A percentile compares a stretch with the other conserved stretches of the same genome.
Evolutionary conservation across 2,329 filamentous ascomycete species (phyloP).

Genomic region (Phyllosticta citribraziliensis): DNA sequence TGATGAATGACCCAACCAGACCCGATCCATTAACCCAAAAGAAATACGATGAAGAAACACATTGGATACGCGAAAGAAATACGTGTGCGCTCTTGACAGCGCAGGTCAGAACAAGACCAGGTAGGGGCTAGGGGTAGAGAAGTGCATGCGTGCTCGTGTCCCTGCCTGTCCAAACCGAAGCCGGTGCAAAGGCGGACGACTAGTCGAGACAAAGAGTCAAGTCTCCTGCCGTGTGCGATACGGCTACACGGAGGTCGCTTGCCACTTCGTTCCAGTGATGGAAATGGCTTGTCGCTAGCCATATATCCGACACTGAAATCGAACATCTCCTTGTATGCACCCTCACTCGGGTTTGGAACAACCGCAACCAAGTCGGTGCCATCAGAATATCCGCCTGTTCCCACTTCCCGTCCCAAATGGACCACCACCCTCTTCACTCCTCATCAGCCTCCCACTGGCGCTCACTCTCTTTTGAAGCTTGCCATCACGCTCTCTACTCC

Average conservation of each 20-base stretch:
- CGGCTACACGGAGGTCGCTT: neutral
- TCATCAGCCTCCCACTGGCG: constrained; percentile 32
- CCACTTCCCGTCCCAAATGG: constrained; percentile 9
- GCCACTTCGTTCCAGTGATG: neutral
- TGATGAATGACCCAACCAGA: neutral
- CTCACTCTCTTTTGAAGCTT: constrained; percentile 31
- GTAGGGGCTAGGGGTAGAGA: neutral
- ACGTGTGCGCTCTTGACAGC: neutral
- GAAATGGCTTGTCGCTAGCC: neutral
- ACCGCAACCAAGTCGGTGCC: neutral
- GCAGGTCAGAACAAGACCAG: neutral
- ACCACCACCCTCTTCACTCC: constrained; percentile 26
- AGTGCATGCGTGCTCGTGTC: neutral
- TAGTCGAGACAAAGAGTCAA: neutral
- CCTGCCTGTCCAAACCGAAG: no score
- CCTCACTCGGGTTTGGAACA: neutral
- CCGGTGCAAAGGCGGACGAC: neutral
- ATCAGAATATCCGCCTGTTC: constrained; percentile 14
- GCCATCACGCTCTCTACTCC: constrained; percentile 27
- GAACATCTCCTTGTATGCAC: neutral
- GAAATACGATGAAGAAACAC: neutral
- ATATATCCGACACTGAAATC: neutral
- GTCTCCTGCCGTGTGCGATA: neutral
- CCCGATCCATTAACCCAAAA: neutral
- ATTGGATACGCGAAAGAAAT: neutral